Evolutionary conservation across 2,329 filamentous ascomycete species (phyloP), one percentile per base, ranked within the genome.

Genomic region (Aspergillus intermedius): DNA sequence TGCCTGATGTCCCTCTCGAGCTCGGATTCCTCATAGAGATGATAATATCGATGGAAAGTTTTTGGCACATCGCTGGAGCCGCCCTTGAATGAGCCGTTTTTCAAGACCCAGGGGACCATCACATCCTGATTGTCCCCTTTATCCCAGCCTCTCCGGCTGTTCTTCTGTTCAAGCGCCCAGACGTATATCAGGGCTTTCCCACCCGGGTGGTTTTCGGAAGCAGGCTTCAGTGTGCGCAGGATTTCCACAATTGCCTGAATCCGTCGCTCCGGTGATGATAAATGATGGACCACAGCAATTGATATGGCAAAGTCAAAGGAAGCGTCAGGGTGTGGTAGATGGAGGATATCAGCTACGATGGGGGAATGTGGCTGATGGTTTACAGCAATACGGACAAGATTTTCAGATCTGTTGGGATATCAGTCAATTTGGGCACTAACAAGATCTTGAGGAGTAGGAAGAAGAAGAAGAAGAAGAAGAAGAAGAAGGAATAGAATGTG

Each of bases 21-120:
- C 73, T 98, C 93, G 13, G 88, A 88, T 64, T 88, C 80, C 47
- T 81, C 78, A 69, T 95, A 98, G 22, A 98, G 75, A 70, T 98
- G 93, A 66, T 98, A 98, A 67, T 95, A 98, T 46, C 93, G 80
- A 66, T 95, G 83, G 65, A 87, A 95, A 1, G 83, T 88, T 46
- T 69, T 69, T 47, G 62, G 58, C 46, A 64, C 55, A 22, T 65
- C 58, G 41, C 60, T 46, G 25, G 51, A 37, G 30, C 42, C 57
- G 19, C 56, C 56, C 17, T 56, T 49, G 12, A 56, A 45, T 22
- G 51, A 48, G 15, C 62, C 61, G 22, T 62, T 61, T 59, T 74
- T 76, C 69, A 91, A 80, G 21, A 97, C 89, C 93, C 93, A 98
- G 12, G 93, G 91, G 43, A 98, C 93, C 74, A 97, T 86, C 52